Percentiles rank a stretch among this genome's conserved stretches.
Conservation (phyloP, 2,329 filamentous ascomycete genomes). For the Scedosporium apiospermum region DNA sequence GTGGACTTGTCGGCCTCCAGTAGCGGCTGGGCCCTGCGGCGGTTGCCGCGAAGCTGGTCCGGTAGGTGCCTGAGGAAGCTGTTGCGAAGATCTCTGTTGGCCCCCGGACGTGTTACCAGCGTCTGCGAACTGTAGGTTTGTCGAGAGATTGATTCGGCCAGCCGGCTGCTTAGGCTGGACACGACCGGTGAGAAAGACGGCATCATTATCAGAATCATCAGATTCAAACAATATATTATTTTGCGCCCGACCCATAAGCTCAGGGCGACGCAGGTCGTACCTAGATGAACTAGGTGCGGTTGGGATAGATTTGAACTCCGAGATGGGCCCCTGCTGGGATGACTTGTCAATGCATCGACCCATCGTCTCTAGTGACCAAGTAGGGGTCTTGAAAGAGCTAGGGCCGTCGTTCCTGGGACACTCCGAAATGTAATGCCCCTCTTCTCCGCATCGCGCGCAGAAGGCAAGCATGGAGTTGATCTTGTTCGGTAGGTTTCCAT, state of each 20-base stretch:
- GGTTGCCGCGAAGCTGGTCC: neutral
- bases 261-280: neutral
- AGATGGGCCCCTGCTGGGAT: neutral
- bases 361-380: constrained; percentile 42
- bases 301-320: neutral
- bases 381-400: constrained; percentile 23
- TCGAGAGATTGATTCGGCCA: constrained; percentile 4
- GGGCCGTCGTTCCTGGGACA: constrained; percentile 25
- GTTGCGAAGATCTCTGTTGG: neutral
- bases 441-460: constrained; percentile 47
- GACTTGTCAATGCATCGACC: constrained; percentile 22
- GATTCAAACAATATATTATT: constrained; percentile 4
- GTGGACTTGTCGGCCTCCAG: neutral
- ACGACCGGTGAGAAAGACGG: neutral
- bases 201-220: constrained; percentile 4
- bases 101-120: neutral
- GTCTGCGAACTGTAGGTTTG: constrained; percentile 1
- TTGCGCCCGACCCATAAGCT: neutral
- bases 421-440: constrained; percentile 47
- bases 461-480: constrained; percentile 37
- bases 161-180: constrained; percentile 3
- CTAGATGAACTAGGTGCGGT: neutral
- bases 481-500: constrained; percentile 24
- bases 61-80: neutral
- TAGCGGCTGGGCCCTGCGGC: neutral